Percentiles rank a stretch among this genome's conserved stretches.
phyloP scores from a whole-genome alignment of 129 eudicot genomes.

The Arctium lappa region DNA sequence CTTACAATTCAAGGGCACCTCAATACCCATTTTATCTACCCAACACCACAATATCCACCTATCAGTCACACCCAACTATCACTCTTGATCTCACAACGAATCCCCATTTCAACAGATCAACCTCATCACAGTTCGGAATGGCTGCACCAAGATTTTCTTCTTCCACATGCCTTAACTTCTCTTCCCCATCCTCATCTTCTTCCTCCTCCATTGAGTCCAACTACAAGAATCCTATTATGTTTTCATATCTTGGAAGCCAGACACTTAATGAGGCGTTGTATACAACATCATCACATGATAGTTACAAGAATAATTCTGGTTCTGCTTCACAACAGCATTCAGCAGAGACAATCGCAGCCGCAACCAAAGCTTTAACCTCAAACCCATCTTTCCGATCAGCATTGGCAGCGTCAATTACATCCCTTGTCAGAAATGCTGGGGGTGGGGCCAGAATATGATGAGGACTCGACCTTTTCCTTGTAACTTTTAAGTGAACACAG shows the following conservation, averaged over 20 bases:
- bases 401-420: slow-evolving; percentile 60
- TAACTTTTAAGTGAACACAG: slow-evolving; percentile 16
- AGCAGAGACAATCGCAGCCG: slow-evolving; percentile 50
- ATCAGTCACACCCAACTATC: slow-evolving; percentile 76
- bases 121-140: slow-evolving; percentile 23
- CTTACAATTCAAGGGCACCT: slow-evolving; percentile 23
- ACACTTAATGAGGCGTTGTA: slow-evolving; percentile 3
- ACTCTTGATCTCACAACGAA: slow-evolving; percentile 65
- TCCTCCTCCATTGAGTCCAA: slow-evolving; percentile 40
- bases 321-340: slow-evolving; percentile 16
- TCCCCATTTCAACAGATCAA: slow-evolving; percentile 28
- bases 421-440: slow-evolving; percentile 45
- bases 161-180: slow-evolving; percentile 48
- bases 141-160: slow-evolving; percentile 34
- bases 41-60: slow-evolving; percentile 46
- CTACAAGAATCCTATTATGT: slow-evolving; percentile 17
- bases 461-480: not conserved
- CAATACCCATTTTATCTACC: slow-evolving; percentile 50
- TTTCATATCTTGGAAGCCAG: slow-evolving; percentile 26
- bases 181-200: slow-evolving; percentile 35
- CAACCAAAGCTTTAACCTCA: slow-evolving; percentile 58
- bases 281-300: slow-evolving; percentile 18
- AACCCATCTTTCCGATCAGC: slow-evolving; percentile 68
- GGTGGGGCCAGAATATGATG: slow-evolving; percentile 24
- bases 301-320: slow-evolving; percentile 8